phyloP scores from a whole-genome alignment of 129 eudicot genomes.

The Centella asiatica region DNA sequence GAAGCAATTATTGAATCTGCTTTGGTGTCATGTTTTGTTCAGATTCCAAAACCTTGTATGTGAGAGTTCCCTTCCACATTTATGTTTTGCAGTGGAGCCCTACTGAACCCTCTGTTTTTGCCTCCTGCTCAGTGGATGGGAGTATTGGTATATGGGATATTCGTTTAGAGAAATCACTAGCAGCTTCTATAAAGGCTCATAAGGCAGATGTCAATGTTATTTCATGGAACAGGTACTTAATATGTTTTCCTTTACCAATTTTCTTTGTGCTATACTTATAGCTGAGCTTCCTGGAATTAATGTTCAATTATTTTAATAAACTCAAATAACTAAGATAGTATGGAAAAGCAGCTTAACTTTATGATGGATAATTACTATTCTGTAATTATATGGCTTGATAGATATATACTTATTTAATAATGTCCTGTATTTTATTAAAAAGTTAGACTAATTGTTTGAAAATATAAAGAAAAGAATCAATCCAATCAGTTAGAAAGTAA shows the following conservation, averaged over 20 bases:
- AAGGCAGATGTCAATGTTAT: constrained; percentile 92
- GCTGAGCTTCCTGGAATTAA: not conserved
- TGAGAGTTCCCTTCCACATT: too few species aligned
- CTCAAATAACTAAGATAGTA: not conserved
- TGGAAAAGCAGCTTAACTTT: too few species aligned
- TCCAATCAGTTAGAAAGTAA: too few species aligned
- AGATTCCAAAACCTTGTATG: not conserved
- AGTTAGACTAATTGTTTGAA: too few species aligned
- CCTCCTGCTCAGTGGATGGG: constrained; percentile 91
- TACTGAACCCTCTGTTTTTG: constrained; percentile 67
- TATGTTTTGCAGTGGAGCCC: constrained; percentile 93
- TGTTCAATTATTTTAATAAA: too few species aligned
- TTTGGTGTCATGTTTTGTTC: not conserved
- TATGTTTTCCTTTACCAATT: not conserved
- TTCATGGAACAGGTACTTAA: constrained; percentile 88
- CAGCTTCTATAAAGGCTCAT: constrained; percentile 69
- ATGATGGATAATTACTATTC: not conserved
- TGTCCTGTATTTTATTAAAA: too few species aligned
- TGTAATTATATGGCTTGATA: too few species aligned
- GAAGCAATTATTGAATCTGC: not conserved
- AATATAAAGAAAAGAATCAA: too few species aligned
- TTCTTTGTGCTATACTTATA: not conserved
- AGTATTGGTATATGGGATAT: constrained; percentile 89
- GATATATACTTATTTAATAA: not conserved
- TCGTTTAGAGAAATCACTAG: constrained; percentile 67